A percentile compares a stretch with the other conserved stretches of the same genome.
phyloP scores from a whole-genome alignment of 2,329 filamentous ascomycete genomes.

The Berkeleyomyces rouxiae region DNA sequence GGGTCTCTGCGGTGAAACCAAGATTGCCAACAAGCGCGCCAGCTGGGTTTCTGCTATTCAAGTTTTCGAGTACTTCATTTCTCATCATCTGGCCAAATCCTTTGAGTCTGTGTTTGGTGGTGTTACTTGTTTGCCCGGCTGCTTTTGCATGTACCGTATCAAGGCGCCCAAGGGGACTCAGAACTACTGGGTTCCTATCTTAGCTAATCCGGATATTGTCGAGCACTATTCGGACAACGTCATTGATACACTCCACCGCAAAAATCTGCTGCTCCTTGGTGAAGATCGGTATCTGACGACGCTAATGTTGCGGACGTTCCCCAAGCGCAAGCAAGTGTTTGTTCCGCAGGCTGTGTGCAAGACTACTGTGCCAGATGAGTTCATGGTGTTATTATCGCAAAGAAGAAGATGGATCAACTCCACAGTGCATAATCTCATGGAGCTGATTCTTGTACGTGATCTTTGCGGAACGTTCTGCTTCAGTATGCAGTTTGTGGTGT shows the following conservation, averaged over 20 bases:
- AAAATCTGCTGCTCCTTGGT: constrained; percentile 79
- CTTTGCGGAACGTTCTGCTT: constrained; percentile 98
- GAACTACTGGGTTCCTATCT: constrained; percentile 98
- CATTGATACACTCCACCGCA: constrained; percentile 94
- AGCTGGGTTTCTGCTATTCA: constrained; percentile 97
- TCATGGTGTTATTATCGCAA: constrained; percentile 84
- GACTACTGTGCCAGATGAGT: constrained; percentile 85
- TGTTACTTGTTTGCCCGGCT: constrained; percentile 94
- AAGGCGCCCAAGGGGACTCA: constrained; percentile 96
- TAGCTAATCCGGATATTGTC: constrained; percentile 95
- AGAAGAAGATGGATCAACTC: constrained; percentile 98
- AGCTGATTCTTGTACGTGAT: constrained; percentile 85
- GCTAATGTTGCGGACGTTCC: constrained; percentile 96
- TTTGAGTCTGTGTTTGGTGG: constrained; percentile 98
- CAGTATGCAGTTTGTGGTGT: constrained; percentile 98
- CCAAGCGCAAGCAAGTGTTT: constrained; percentile 97
- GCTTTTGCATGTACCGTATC: constrained; percentile 99
- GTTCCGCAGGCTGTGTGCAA: constrained; percentile 98
- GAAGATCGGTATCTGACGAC: constrained; percentile 94
- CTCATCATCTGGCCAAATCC: constrained; percentile 88
- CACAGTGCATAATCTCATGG: constrained; percentile 96
- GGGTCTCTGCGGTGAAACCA: constrained; percentile 96
- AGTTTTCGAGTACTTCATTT: constrained; percentile 99
- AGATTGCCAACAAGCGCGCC: constrained; percentile 94
- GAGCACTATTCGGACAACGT: constrained; percentile 99